Conservation (phyloP, 306 rosid genomes). For the Corylus heterophylla region DNA sequence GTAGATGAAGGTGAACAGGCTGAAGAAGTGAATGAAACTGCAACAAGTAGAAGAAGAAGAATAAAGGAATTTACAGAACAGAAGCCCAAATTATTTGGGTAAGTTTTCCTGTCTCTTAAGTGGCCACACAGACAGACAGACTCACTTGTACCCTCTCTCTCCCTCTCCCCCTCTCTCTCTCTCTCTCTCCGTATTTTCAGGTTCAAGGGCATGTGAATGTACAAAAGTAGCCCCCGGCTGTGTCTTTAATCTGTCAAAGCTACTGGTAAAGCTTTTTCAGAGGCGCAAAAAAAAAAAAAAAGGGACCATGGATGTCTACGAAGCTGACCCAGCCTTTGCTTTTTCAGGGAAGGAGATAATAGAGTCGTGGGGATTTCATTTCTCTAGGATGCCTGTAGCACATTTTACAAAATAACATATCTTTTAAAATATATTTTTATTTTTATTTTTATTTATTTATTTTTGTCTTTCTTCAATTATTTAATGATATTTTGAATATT, state of each 20-base stretch:
- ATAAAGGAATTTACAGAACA: constrained; percentile 42
- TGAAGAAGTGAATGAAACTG: background rate
- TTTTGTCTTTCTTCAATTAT: no score
- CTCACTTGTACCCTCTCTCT: background rate
- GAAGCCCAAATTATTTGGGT: constrained; percentile 43
- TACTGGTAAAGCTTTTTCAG: constrained; percentile 40
- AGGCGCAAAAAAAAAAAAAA: background rate
- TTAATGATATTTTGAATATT: no score
- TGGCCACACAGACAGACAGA: constrained; percentile 24
- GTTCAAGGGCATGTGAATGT: constrained; percentile 5
- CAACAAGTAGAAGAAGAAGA: background rate
- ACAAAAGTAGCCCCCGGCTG: constrained; percentile 52
- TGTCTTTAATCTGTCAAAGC: constrained; percentile 35
- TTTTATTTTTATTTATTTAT: no score
- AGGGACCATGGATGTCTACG: constrained; percentile 15
- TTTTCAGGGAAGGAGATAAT: constrained; percentile 31
- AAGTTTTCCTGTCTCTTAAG: constrained; percentile 57
- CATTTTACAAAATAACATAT: no score
- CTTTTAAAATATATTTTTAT: no score
- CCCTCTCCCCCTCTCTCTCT: constrained; percentile 3
- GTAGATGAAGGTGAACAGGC: constrained; percentile 1
- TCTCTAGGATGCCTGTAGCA: no score
- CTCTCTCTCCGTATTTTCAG: constrained; percentile 1
- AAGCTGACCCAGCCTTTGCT: constrained; percentile 31
- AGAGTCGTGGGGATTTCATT: no score